A percentile compares a stretch with the other conserved stretches of the same genome.
These are phyloP conservation scores for Fusarium sp. DNA, from an alignment of 2,329 filamentous ascomycete species.

Conservation along the genomic window DNA sequence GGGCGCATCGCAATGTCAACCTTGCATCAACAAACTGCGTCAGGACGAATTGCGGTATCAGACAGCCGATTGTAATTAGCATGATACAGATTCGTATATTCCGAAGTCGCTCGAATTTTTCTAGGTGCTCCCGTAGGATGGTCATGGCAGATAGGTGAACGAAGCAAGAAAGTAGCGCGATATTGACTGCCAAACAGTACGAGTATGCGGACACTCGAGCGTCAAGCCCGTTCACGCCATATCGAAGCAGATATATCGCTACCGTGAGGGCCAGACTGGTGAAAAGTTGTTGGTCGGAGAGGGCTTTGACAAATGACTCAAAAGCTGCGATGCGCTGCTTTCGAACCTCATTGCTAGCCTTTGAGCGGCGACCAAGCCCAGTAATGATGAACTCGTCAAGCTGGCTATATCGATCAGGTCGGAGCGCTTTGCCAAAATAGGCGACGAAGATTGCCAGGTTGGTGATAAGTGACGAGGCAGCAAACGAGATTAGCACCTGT, in stretches of 20 bases:
- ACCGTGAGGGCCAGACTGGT: not conserved
- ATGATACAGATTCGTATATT: not conserved
- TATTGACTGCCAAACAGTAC: not conserved
- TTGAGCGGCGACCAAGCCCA: not conserved
- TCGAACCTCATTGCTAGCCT: not conserved
- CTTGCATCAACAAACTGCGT: not conserved
- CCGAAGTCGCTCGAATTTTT: not conserved
- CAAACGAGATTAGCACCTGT: not conserved
- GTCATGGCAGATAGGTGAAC: not conserved
- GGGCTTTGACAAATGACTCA: not conserved
- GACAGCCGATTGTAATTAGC: not conserved
- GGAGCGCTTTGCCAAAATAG: not conserved
- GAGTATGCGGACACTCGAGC: not conserved
- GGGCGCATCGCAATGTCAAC: not conserved
- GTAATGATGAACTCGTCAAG: not conserved
- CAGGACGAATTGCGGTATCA: not conserved
- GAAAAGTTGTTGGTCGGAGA: not conserved
- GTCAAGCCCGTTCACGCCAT: not conserved
- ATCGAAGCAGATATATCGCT: not conserved
- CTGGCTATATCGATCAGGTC: not conserved
- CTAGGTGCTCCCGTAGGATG: not conserved
- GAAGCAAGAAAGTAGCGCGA: not conserved
- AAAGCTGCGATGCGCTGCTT: not conserved
- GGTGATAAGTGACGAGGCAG: not conserved
- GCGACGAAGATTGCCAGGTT: not conserved